Evolutionary conservation across 2,329 filamentous ascomycete species (phyloP).

Genomic region (Sarocladium strictum): DNA sequence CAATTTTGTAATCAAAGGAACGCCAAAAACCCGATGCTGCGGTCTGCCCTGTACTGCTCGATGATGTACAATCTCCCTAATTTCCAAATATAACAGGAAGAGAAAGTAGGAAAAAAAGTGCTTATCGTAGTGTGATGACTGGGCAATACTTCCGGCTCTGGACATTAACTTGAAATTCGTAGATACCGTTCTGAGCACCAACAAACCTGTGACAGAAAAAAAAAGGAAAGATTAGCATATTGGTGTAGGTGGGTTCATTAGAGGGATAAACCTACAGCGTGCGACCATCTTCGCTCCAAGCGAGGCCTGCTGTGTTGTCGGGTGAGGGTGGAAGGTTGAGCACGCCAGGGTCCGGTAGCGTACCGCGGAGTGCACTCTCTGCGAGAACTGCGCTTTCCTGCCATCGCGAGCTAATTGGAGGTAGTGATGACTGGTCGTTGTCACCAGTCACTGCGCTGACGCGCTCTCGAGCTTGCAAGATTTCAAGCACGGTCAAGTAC

Average conservation of each 20-base stretch:
- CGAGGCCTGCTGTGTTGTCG: constrained; percentile 55
- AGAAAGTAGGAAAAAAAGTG: not conserved
- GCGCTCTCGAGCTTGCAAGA: constrained; percentile 29
- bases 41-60: not conserved
- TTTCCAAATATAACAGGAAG: not conserved
- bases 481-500: constrained; percentile 31
- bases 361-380: constrained; percentile 28
- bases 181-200: constrained; percentile 66
- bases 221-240: constrained; percentile 7
- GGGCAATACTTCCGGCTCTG: constrained; percentile 54
- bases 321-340: constrained; percentile 40
- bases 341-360: constrained; percentile 31
- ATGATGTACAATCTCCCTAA: not conserved
- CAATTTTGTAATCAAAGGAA: not conserved
- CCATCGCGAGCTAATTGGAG: constrained; percentile 30
- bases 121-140: constrained; percentile 47
- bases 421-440: constrained; percentile 29
- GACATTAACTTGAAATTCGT: constrained; percentile 64
- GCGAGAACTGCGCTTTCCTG: constrained; percentile 30
- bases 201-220: constrained; percentile 54
- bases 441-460: constrained; percentile 15
- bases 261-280: constrained; percentile 38
- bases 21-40: not conserved
- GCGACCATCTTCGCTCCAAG: constrained; percentile 57
- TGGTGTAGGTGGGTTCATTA: not conserved